Conservation (phyloP, 352 stramenopile species). For the Phytophthora hibernalis region DNA sequence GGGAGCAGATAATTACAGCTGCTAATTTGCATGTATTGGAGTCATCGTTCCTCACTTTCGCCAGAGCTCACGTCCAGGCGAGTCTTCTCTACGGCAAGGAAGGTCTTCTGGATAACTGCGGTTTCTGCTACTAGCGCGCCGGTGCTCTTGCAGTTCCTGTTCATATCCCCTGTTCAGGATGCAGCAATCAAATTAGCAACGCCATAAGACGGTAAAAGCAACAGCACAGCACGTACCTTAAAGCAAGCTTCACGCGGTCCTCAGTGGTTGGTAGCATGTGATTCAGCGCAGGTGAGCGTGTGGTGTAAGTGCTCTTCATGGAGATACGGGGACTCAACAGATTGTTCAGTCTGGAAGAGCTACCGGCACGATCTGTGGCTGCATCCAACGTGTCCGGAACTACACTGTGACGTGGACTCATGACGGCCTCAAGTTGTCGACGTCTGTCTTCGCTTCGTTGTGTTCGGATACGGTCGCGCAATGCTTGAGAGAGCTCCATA, state of each 20-base stretch:
- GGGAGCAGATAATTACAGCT: slow-evolving; percentile 26
- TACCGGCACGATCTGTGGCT: slow-evolving; percentile 1
- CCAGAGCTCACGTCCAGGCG: slow-evolving; percentile 17
- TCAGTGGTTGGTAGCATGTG: slow-evolving; percentile 67
- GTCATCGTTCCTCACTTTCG: slow-evolving; percentile 20
- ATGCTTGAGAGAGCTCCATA: slow-evolving; percentile 71
- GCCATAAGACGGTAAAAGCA: neutral
- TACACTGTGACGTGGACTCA: slow-evolving; percentile 43
- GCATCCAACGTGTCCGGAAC: slow-evolving; percentile 29
- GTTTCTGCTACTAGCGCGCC: slow-evolving; percentile 16
- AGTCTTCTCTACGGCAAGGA: slow-evolving; percentile 8
- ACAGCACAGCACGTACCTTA: slow-evolving; percentile 44
- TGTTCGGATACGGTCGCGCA: slow-evolving; percentile 60
- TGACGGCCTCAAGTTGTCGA: slow-evolving; percentile 50
- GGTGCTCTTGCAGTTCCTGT: slow-evolving; percentile 44
- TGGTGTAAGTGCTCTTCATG: slow-evolving; percentile 67
- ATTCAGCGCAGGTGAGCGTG: slow-evolving; percentile 70
- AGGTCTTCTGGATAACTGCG: neutral
- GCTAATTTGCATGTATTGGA: slow-evolving; percentile 4
- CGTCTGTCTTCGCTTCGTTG: slow-evolving; percentile 52
- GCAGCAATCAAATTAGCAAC: slow-evolving; percentile 9
- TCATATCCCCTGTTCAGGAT: slow-evolving; percentile 46
- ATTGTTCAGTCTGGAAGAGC: slow-evolving; percentile 16
- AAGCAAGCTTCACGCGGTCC: slow-evolving; percentile 60
- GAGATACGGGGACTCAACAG: slow-evolving; percentile 55